phyloP scores from a whole-genome alignment of 2,329 filamentous ascomycete species.

The Diplodia seriata region DNA sequence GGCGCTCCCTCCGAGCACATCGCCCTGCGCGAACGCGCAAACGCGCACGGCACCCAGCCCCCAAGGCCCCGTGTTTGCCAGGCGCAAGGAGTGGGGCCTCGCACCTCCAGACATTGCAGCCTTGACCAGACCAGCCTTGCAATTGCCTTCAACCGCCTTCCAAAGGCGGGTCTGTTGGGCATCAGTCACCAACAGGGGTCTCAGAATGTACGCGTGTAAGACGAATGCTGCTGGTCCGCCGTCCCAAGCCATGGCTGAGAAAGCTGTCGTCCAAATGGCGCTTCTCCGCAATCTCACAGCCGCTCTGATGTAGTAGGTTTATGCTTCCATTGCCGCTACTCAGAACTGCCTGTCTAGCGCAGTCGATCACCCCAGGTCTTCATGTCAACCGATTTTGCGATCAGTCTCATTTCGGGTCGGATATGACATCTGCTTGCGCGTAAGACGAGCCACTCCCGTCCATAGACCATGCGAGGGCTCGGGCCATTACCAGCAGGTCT shows the following conservation, averaged over 20 bases:
- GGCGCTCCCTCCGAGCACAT: neutral
- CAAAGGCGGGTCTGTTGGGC: conserved; percentile 13
- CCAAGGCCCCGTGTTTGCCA: neutral
- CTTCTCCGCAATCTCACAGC: conserved; percentile 21
- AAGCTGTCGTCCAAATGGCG: conserved; percentile 15
- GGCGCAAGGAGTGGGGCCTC: neutral
- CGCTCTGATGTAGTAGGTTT: conserved; percentile 5
- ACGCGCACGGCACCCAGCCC: conserved; percentile 5
- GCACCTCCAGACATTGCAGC: conserved; percentile 2
- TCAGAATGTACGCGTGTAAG: conserved; percentile 20
- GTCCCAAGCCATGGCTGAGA: conserved; percentile 16
- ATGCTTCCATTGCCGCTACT: conserved; percentile 4
- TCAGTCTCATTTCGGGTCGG: conserved; percentile 14
- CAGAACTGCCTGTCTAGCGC: conserved; percentile 5
- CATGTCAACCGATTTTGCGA: conserved; percentile 8
- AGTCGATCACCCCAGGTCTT: conserved; percentile 16
- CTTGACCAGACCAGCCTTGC: conserved; percentile 14
- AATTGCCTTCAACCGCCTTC: neutral
- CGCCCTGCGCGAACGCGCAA: conserved; percentile 6
- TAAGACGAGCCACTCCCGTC: conserved; percentile 25
- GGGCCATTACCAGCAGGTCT: neutral
- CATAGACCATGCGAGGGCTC: neutral
- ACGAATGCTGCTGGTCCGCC: neutral
- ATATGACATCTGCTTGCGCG: conserved; percentile 25
- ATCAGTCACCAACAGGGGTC: conserved; percentile 14